A percentile compares a stretch with the other conserved stretches of the same genome.
phyloP scores from a whole-genome alignment of 2,329 filamentous ascomycete genomes.

The Ophiocordyceps camponoti-leonardi region DNA sequence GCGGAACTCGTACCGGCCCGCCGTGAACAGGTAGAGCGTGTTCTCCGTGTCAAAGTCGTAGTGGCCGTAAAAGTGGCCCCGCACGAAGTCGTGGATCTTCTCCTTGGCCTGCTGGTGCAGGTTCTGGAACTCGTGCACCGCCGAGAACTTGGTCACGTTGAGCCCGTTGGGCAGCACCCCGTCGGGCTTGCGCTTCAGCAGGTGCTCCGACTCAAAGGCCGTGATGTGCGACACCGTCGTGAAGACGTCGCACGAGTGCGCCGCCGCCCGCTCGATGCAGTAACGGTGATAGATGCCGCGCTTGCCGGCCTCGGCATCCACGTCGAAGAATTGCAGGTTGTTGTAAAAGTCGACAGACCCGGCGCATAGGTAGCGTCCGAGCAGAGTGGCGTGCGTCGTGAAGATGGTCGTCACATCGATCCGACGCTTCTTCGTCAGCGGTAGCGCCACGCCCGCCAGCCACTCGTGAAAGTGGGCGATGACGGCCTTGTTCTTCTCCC shows the following conservation, averaged over 20 bases:
- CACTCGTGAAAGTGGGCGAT: conserved; percentile 99
- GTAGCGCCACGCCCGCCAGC: conserved; percentile 85
- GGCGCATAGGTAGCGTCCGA: conserved; percentile 90
- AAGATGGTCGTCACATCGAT: conserved; percentile 98
- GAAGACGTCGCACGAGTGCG: conserved; percentile 89
- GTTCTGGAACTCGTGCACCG: conserved; percentile 98
- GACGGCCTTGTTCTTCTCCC: conserved; percentile 80
- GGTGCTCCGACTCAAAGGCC: conserved; percentile 91
- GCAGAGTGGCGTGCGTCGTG: conserved; percentile 89
- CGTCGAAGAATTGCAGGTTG: conserved; percentile 92
- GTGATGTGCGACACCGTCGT: conserved; percentile 98
- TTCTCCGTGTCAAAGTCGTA: conserved; percentile 95
- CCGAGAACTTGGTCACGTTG: conserved; percentile 93
- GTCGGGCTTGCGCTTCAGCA: conserved; percentile 94
- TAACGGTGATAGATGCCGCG: conserved; percentile 97
- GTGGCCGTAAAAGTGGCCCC: conserved; percentile 95
- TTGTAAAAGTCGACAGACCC: conserved; percentile 99
- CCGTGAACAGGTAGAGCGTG: conserved; percentile 94
- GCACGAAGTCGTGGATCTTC: conserved; percentile 96
- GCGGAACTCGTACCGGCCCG: conserved; percentile 90
- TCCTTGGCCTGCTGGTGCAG: conserved; percentile 91
- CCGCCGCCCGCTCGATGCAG: conserved; percentile 88
- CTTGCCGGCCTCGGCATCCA: conserved; percentile 91
- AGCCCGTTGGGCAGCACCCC: conserved; percentile 91
- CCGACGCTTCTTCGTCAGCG: conserved; percentile 78